Base-by-base conservation (phyloP, 495 filamentous ascomycete genomes). In the Aspergillus haitiensis region DNA sequence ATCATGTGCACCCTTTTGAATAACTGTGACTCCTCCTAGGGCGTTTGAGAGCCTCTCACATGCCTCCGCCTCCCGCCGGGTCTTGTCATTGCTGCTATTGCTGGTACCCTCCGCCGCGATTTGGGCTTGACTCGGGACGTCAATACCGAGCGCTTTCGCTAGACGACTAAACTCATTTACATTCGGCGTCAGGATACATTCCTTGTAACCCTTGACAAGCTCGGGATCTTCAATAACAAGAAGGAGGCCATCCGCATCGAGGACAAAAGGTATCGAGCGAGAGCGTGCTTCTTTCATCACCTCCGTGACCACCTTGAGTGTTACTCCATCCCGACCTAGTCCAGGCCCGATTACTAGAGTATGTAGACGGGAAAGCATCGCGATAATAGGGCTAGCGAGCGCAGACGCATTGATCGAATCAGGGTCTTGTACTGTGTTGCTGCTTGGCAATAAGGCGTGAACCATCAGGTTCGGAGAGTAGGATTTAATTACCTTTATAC, bases 401-500 rank as follows among this genome's bases (percentile, higher is more conserved):
- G 81, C 73, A 56, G 81, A 76, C 12, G 80, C 78, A 65, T 84
- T 79, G 34, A 70, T 70, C 11, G 73, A 71, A 15, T 73, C 63
- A 48, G 73, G 67, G 37, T 78, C 71, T 46, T 73, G 65, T 66
- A 81, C 69, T 70, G 83, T 66, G 59, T 71, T 62, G 56, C 60
- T 66, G 74, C 92, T 91, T 35, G 93, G 92, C 82, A 98, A 92
- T 51, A 96, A 81, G 3, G 94, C 95, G 70, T 98, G 95, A 12
- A 98, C 95, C 95, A 98, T 98, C 12, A 98, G 78, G 75, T 98
- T 97, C 9, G 94, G 94, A 37, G 95, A 98, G 79, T 98, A 98
- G 13, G 90, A 86, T 80, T 98, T 98, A 69, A 98, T 95, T 46
- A 97, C 93, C 72, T 78, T 46, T 35, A 12, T 39, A 16, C 18